These are phyloP conservation scores for Leucocoprinus sp. DNA, from an alignment of 768 basidiomycete genomes.

Conservation along the genomic window DNA sequence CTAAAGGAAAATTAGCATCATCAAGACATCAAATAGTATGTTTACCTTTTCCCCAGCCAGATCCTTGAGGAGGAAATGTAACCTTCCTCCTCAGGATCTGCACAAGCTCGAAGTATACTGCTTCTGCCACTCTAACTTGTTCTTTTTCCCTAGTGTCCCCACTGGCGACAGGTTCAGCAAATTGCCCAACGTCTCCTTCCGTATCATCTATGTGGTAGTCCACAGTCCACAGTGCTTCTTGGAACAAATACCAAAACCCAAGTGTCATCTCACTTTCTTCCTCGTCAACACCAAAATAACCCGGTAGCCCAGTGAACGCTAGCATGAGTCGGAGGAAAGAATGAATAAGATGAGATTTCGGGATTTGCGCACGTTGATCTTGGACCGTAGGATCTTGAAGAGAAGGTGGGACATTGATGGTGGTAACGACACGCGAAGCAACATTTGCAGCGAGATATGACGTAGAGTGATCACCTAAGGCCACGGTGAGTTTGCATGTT, in stretches of 20 bases:
- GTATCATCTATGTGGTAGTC: slow-evolving; percentile 38
- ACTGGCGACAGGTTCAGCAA: slow-evolving; percentile 15
- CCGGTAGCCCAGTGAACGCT: slow-evolving; percentile 62
- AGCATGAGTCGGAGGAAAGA: slow-evolving; percentile 64
- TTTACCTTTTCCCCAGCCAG: slow-evolving; percentile 63
- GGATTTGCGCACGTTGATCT: slow-evolving; percentile 21
- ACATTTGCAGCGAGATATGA: slow-evolving; percentile 68
- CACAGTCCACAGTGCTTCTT: slow-evolving; percentile 75
- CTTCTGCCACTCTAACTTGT: slow-evolving; percentile 52
- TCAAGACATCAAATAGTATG: slow-evolving; percentile 4
- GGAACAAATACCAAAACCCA: slow-evolving; percentile 85
- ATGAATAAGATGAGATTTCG: slow-evolving; percentile 51
- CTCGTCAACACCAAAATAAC: slow-evolving; percentile 76
- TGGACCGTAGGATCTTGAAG: slow-evolving; percentile 22
- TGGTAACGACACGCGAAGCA: slow-evolving; percentile 25
- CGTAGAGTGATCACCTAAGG: slow-evolving; percentile 82
- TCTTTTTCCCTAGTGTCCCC: slow-evolving; percentile 21
- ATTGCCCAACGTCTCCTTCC: slow-evolving; percentile 27
- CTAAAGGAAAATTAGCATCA: slow-evolving; percentile 27
- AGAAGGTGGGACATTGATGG: slow-evolving; percentile 4
- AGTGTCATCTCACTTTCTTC: slow-evolving; percentile 84
- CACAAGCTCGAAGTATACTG: slow-evolving; percentile 75
- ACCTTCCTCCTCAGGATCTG: slow-evolving; percentile 64
- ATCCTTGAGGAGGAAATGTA: slow-evolving; percentile 52
- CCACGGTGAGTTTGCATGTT: slow-evolving; percentile 72